Conservation (phyloP, 441 rosid species). For the Adansonia madagascariensis region DNA sequence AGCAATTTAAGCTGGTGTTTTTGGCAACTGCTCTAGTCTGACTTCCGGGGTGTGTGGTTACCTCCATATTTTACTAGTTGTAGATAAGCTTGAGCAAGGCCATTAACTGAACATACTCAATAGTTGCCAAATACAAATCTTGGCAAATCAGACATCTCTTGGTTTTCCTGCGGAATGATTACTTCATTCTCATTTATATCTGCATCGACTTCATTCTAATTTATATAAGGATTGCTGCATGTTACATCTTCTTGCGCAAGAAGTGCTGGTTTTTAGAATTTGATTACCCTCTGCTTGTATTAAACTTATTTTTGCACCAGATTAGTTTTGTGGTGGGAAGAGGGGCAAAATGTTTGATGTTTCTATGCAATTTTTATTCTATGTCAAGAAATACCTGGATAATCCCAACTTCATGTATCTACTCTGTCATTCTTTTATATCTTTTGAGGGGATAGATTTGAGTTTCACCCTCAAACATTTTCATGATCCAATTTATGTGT, state of each 20-base stretch:
- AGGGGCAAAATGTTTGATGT: background rate
- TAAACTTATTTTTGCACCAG: background rate
- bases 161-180: background rate
- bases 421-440: background rate
- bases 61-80: background rate
- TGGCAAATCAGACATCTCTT: background rate
- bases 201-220: too few species aligned
- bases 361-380: background rate
- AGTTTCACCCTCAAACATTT: background rate
- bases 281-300: background rate
- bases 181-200: slow-evolving; percentile 1
- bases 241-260: background rate
- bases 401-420: background rate
- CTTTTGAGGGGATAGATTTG: background rate
- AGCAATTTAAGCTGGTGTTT: background rate
- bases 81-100: background rate
- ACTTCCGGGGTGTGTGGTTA: background rate
- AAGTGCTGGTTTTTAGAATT: background rate
- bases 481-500: background rate
- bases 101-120: background rate
- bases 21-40: background rate
- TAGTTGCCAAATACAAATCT: background rate
- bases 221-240: background rate
- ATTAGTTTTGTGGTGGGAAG: background rate
- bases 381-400: background rate